Conservation (phyloP, 352 stramenopile species). For the Blastocystis sp. region DNA sequence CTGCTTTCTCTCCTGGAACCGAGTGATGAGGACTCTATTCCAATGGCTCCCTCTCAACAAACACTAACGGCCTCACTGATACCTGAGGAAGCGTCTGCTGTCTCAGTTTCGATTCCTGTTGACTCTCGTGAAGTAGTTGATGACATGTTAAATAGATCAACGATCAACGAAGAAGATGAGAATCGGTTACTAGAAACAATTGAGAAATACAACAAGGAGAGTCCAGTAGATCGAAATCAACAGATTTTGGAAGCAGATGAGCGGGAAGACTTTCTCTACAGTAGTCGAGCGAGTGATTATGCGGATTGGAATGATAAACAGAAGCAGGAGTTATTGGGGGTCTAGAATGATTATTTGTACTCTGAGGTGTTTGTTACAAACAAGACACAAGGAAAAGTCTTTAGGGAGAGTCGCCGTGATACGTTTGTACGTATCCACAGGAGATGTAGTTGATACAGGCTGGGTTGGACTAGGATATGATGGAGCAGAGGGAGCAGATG, state of each 20-base stretch:
- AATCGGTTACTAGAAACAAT: background rate
- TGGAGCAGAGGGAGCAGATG: background rate
- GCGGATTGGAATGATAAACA: constrained; percentile 60
- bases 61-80: background rate
- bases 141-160: background rate
- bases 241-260: background rate
- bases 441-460: too few relatives aligned
- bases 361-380: constrained; percentile 50
- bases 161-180: background rate
- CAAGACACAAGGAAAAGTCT: background rate
- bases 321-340: constrained; percentile 15
- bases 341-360: constrained; percentile 33
- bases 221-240: background rate
- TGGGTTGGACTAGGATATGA: too few relatives aligned
- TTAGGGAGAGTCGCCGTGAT: too few relatives aligned
- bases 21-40: background rate
- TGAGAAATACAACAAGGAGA: background rate
- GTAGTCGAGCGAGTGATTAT: constrained; percentile 5
- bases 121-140: background rate
- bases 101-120: background rate
- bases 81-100: background rate
- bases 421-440: too few relatives aligned
- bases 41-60: background rate
- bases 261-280: background rate
- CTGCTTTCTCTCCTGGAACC: constrained; percentile 25